These are phyloP conservation scores for Kuraishia piskuri DNA, from an alignment of 805 yeast species.

Conservation along the genomic window DNA sequence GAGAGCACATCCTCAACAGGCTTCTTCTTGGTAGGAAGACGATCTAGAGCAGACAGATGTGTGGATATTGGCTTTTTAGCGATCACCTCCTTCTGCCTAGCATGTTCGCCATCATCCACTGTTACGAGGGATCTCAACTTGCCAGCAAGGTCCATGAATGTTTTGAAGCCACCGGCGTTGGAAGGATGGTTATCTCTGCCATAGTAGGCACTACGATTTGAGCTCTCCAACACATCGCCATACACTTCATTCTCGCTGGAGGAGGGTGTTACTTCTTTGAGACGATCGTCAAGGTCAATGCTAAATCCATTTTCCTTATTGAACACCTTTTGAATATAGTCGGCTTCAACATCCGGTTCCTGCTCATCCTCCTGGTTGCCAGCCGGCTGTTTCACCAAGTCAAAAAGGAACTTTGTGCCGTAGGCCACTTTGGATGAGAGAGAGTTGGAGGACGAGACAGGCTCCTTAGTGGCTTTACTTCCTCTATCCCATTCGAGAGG, in stretches of 20 bases:
- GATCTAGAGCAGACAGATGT: not conserved
- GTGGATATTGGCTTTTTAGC: not conserved
- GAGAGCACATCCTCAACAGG: not conserved
- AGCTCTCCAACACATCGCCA: not conserved
- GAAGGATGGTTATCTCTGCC: not conserved
- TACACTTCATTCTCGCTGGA: not conserved
- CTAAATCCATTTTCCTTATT: not conserved
- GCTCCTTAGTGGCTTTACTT: not conserved
- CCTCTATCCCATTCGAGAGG: not conserved
- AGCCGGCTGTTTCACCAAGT: not conserved
- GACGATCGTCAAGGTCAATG: not conserved
- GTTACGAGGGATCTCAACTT: constrained; percentile 22
- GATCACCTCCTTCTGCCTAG: constrained; percentile 10
- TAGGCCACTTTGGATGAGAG: not conserved
- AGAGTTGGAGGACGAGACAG: not conserved
- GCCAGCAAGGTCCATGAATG: constrained; percentile 11
- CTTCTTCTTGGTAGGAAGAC: not conserved
- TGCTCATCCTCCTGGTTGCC: not conserved
- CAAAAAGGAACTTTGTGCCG: not conserved
- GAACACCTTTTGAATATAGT: constrained; percentile 3
- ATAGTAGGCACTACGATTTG: not conserved
- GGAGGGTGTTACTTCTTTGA: not conserved
- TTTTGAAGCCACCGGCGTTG: not conserved
- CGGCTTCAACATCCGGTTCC: constrained; percentile 3
- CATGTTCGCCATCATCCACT: constrained; percentile 21